Conservation (phyloP, 768 basidiomycete genomes). For the Rhizopogon rudus region DNA sequence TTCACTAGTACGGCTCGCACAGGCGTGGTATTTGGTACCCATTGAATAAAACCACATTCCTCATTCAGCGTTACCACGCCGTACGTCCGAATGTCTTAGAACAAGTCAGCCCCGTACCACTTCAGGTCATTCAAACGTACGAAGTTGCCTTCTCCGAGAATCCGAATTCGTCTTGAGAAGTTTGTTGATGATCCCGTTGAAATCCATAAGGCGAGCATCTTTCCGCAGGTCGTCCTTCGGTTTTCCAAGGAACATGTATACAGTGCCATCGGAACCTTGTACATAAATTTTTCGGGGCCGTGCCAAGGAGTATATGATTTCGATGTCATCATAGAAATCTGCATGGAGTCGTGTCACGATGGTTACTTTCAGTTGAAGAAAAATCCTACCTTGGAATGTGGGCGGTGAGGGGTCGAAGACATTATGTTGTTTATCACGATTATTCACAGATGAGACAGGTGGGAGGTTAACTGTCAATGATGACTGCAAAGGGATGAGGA, state of each 20-base stretch:
- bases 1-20: slow-evolving; percentile 71
- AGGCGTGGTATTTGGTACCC: slow-evolving; percentile 92
- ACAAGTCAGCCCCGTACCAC: neutral
- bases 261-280: slow-evolving; percentile 72
- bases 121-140: slow-evolving; percentile 41
- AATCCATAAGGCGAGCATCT: slow-evolving; percentile 96
- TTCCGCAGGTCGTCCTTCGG: slow-evolving; percentile 97
- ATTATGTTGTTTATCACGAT: slow-evolving; percentile 44
- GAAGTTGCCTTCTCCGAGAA: slow-evolving; percentile 82
- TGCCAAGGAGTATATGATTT: slow-evolving; percentile 88
- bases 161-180: slow-evolving; percentile 91
- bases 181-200: slow-evolving; percentile 97
- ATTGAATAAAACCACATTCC: slow-evolving; percentile 96
- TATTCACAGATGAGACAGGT: slow-evolving; percentile 45
- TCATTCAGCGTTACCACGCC: slow-evolving; percentile 98
- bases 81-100: slow-evolving; percentile 83
- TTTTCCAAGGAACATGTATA: slow-evolving; percentile 91
- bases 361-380: neutral
- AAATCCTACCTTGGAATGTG: slow-evolving; percentile 63
- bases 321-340: slow-evolving; percentile 83
- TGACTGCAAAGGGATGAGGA: slow-evolving; percentile 91
- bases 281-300: slow-evolving; percentile 90
- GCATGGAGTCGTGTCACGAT: neutral
- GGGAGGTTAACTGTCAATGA: slow-evolving; percentile 89
- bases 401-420: slow-evolving; percentile 80